Evolutionary conservation across 2,329 filamentous ascomycete species (phyloP).

Genomic region (Ceratocystis albifundus): DNA sequence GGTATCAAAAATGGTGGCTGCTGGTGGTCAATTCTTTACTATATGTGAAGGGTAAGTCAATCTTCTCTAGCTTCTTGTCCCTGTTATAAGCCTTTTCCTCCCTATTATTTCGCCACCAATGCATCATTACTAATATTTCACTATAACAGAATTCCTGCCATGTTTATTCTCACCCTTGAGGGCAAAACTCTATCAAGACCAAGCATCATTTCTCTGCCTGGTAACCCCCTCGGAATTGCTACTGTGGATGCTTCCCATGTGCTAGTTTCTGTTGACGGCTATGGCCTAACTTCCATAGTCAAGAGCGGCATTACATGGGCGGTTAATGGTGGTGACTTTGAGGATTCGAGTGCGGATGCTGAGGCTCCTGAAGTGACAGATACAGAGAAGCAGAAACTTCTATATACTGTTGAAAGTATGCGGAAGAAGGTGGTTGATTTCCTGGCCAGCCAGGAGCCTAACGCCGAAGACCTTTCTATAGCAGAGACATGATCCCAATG

Average conservation of each 20-base stretch:
- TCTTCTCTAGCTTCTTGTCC: not conserved
- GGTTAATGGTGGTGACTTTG: slow-evolving; percentile 10
- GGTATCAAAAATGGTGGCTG: slow-evolving; percentile 30
- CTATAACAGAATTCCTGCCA: slow-evolving; percentile 40
- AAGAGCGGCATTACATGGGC: not conserved
- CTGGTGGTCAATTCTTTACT: slow-evolving; percentile 31
- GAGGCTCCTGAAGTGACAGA: slow-evolving; percentile 29
- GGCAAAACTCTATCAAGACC: slow-evolving; percentile 43
- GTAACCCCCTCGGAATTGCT: slow-evolving; percentile 25
- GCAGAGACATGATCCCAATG: not conserved
- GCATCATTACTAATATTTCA: slow-evolving; percentile 24
- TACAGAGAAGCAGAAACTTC: slow-evolving; percentile 33
- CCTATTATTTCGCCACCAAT: not conserved
- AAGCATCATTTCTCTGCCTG: slow-evolving; percentile 29
- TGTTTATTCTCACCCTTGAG: slow-evolving; percentile 53
- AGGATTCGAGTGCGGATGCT: slow-evolving; percentile 27
- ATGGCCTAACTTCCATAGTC: slow-evolving; percentile 24
- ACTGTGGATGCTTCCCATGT: slow-evolving; percentile 36
- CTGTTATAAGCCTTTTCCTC: not conserved
- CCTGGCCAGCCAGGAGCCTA: slow-evolving; percentile 24
- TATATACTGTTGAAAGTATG: slow-evolving; percentile 39
- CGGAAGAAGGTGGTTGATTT: slow-evolving; percentile 34
- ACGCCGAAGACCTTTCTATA: slow-evolving; percentile 16
- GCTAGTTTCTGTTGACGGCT: slow-evolving; percentile 25
- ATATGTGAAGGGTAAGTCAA: slow-evolving; percentile 37